Conservation (phyloP, 2,329 filamentous ascomycete species). For the Hypomyces rosellus region DNA sequence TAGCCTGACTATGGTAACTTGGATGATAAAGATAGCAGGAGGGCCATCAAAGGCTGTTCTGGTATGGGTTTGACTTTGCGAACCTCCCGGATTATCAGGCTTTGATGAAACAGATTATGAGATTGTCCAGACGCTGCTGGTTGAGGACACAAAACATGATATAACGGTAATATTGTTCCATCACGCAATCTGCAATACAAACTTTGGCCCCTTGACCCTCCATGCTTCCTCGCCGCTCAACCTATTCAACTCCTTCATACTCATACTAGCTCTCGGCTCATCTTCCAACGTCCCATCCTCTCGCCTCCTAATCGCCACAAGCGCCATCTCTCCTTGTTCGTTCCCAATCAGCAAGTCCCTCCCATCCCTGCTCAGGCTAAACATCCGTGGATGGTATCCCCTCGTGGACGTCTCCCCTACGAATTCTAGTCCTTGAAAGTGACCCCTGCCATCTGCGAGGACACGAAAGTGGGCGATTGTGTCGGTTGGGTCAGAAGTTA, state of each 20-base stretch:
- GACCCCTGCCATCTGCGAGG: constrained; percentile 12
- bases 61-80: too few species aligned
- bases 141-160: too few species aligned
- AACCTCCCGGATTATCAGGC: too few species aligned
- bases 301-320: constrained; percentile 30
- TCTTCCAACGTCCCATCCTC: constrained; percentile 7
- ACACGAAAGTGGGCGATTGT: constrained; percentile 42
- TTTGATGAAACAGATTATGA: neutral
- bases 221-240: neutral
- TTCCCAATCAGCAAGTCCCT: constrained; percentile 41
- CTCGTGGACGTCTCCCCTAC: constrained; percentile 27
- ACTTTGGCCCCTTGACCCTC: constrained; percentile 4
- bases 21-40: too few species aligned
- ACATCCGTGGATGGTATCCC: constrained; percentile 40
- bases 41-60: too few species aligned
- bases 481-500: constrained; percentile 39
- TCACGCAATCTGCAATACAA: constrained; percentile 7
- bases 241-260: constrained; percentile 2
- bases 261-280: neutral
- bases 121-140: too few species aligned
- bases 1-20: too few species aligned
- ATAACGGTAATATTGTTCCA: too few species aligned
- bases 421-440: constrained; percentile 23
- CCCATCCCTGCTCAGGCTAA: constrained; percentile 31
- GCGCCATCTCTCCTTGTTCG: constrained; percentile 34